Base-by-base conservation (phyloP, 208 protist species). In the Trypanosoma conorhini region DNA sequence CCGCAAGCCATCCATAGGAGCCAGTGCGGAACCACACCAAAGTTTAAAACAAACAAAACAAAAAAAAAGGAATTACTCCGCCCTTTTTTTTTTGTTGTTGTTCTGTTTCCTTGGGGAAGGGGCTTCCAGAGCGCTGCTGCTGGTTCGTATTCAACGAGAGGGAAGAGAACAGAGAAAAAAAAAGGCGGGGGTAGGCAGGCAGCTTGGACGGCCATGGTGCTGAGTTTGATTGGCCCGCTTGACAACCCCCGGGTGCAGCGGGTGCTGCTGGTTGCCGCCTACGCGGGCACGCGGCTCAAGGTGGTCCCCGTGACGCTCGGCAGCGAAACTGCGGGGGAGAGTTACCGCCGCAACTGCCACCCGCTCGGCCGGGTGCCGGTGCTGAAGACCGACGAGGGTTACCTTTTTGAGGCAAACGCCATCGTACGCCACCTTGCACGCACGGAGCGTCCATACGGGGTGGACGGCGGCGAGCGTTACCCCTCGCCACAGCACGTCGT, bases 361-460 rank as follows among this genome's bases (percentile, higher is more conserved):
- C 92, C 92, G 35, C 82, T 81, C 69, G 68, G 72, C 56, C 87
- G 89, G 75, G 74, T 80, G 72, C 92, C 92, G 33, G 70, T 75
- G 19, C 78, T 95, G 55, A 28, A 95, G 83, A 95, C 90, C 38
- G 64, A 84, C 38, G 88, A 94, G 40, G 92, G 88, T 22, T 85
- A 70, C 83, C 61, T 97, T 72, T 97, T 97, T 70, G 92, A 95
- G 79, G 86, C 85, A 30, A 90, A 92, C 80, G 86, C 89, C 54
- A 97, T 97, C 65, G 7, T 92, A 21, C 82, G 89, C 65, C 74
- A 91, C 83, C 83, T 97, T 63, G 92, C 82, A 31, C 85, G 88
- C 55, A 19, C 75, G 24, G 81, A 86, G 74, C 17, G 22, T n/a
- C n/a, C n/a, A n/a, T n/a, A n/a, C n/a, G n/a, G n/a, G n/a, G n/a